Percentiles rank a stretch among this genome's conserved stretches.
Evolutionary conservation across 2,329 filamentous ascomycete genomes (phyloP).

Genomic region (Rhynchosporium secalis): DNA sequence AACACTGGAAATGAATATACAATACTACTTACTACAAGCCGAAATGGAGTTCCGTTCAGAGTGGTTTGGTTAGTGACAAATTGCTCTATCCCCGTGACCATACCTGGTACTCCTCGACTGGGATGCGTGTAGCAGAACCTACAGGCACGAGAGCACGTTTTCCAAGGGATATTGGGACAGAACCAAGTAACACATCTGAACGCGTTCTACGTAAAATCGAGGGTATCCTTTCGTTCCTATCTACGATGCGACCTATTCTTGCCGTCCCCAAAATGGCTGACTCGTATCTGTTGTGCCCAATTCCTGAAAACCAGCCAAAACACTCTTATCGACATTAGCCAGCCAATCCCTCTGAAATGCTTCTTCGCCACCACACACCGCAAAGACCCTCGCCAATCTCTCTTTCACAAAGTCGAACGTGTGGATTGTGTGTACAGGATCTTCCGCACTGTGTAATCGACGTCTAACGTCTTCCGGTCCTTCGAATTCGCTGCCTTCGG

Average conservation of each 20-base stretch:
- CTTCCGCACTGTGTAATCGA: slow-evolving; percentile 54
- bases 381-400: slow-evolving; percentile 59
- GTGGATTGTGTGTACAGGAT: slow-evolving; percentile 68
- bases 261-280: slow-evolving; percentile 9
- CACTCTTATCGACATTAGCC: slow-evolving; percentile 72
- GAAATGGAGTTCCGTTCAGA: too few species aligned
- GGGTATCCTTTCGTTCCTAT: too few species aligned
- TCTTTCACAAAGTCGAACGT: slow-evolving; percentile 64
- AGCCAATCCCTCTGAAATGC: slow-evolving; percentile 68
- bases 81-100: too few species aligned
- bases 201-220: too few species aligned
- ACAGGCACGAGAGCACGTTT: too few species aligned
- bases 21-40: too few species aligned
- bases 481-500: slow-evolving; percentile 53
- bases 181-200: too few species aligned
- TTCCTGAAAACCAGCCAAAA: slow-evolving; percentile 62
- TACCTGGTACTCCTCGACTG: too few species aligned
- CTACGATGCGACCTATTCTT: not conserved
- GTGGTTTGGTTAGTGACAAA: too few species aligned
- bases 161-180: too few species aligned
- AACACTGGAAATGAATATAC: too few species aligned
- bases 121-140: too few species aligned
- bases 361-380: slow-evolving; percentile 61
- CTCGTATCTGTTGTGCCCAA: slow-evolving; percentile 34
- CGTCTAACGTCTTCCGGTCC: slow-evolving; percentile 56